phyloP scores from a whole-genome alignment of 2,329 filamentous ascomycete species.

The Thelonectria blattea region DNA sequence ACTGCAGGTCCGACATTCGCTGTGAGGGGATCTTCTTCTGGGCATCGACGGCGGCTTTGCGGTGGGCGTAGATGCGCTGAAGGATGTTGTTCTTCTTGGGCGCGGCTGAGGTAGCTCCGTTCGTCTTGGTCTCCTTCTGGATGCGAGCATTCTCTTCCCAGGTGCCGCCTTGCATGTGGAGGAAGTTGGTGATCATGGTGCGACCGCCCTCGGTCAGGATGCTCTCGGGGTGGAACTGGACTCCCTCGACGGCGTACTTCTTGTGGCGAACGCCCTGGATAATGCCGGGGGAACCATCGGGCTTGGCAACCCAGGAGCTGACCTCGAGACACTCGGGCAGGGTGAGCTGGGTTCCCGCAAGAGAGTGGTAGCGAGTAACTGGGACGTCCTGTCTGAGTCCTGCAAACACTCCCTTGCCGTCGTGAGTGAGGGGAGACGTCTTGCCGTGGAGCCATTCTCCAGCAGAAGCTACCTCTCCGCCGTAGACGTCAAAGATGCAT shows the following conservation, averaged over 20 bases:
- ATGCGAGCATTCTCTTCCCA: slow-evolving; percentile 81
- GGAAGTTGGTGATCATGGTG: slow-evolving; percentile 90
- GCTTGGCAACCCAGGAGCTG: slow-evolving; percentile 83
- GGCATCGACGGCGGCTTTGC: slow-evolving; percentile 74
- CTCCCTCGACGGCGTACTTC: slow-evolving; percentile 87
- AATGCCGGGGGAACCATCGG: slow-evolving; percentile 79
- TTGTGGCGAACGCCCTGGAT: slow-evolving; percentile 98
- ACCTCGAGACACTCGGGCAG: slow-evolving; percentile 86
- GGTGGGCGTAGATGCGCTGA: slow-evolving; percentile 86
- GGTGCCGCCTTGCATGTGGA: slow-evolving; percentile 85
- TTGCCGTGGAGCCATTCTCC: slow-evolving; percentile 98
- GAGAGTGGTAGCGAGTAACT: slow-evolving; percentile 94
- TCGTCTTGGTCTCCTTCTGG: slow-evolving; percentile 47
- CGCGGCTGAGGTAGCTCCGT: slow-evolving; percentile 36
- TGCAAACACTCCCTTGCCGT: slow-evolving; percentile 88
- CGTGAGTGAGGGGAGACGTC: slow-evolving; percentile 88
- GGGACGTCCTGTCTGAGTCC: slow-evolving; percentile 80
- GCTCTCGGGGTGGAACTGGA: slow-evolving; percentile 98
- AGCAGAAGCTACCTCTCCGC: slow-evolving; percentile 87
- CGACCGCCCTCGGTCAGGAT: slow-evolving; percentile 91
- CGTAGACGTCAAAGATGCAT: slow-evolving; percentile 94
- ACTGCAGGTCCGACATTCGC: slow-evolving; percentile 81
- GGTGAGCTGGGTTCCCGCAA: slow-evolving; percentile 88
- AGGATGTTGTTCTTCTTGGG: slow-evolving; percentile 82
- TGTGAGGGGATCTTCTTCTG: slow-evolving; percentile 89